Evolutionary conservation across 1,284 basidiomycete genomes (phyloP).

Genomic region (Phellopilus nigrolimitatus): DNA sequence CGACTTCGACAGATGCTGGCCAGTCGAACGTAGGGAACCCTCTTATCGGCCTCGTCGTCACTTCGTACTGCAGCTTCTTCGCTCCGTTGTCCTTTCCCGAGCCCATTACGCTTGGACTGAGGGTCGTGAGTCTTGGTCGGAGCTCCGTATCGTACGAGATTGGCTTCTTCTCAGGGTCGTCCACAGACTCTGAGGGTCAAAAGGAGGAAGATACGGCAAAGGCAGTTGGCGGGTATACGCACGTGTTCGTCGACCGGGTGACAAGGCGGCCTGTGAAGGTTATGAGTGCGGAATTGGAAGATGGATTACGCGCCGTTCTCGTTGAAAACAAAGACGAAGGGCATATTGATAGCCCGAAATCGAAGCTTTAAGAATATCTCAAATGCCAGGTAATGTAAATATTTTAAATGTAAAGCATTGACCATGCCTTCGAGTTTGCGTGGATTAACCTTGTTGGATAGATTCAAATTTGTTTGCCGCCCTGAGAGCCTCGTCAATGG

Average conservation of each 20-base stretch:
- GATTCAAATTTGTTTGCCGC: not conserved
- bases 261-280: conserved; percentile 44
- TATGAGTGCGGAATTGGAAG: conserved; percentile 38
- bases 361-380: conserved; percentile 14
- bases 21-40: conserved; percentile 18
- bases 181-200: conserved; percentile 30
- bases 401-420: no score
- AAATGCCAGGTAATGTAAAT: no score
- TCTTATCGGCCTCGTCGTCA: conserved; percentile 66
- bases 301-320: conserved; percentile 33
- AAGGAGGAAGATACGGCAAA: conserved; percentile 42
- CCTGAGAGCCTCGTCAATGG: not conserved
- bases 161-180: conserved; percentile 62
- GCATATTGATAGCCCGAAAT: not conserved
- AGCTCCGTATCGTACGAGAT: conserved; percentile 75
- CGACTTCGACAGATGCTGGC: conserved; percentile 26
- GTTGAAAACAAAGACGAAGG: not conserved
- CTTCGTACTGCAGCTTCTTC: conserved; percentile 70
- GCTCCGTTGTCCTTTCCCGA: conserved; percentile 64
- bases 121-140: conserved; percentile 57
- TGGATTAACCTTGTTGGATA: no score
- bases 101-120: conserved; percentile 59
- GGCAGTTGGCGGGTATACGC: conserved; percentile 74
- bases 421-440: no score
- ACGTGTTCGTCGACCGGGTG: conserved; percentile 67